These are phyloP conservation scores for Amphicarpaea edgeworthii DNA, from an alignment of 306 rosid species.

Conservation along the genomic window DNA sequence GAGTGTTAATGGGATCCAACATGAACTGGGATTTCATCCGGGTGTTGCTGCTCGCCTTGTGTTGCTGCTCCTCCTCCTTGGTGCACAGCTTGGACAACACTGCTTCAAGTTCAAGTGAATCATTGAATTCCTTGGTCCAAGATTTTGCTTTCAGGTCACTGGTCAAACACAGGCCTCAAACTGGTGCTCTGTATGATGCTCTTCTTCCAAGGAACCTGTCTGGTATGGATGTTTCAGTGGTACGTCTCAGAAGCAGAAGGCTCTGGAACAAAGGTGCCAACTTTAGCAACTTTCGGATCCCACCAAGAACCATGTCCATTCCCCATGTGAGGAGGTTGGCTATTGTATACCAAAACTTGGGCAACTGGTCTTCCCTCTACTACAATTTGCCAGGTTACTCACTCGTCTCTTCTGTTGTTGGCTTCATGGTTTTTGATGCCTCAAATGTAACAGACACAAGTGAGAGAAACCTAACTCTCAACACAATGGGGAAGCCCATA, in stretches of 20 bases:
- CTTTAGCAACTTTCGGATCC: constrained; percentile 68
- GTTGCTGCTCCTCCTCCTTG: constrained; percentile 46
- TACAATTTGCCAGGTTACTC: constrained; percentile 68
- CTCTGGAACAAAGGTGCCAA: constrained; percentile 84
- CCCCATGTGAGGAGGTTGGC: constrained; percentile 83
- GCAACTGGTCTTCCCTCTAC: constrained; percentile 75
- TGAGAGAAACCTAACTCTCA: constrained; percentile 59
- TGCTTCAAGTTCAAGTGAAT: constrained; percentile 42
- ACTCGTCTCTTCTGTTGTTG: constrained; percentile 71
- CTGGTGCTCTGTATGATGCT: constrained; percentile 69
- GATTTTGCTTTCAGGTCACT: constrained; percentile 64
- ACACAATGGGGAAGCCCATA: constrained; percentile 67
- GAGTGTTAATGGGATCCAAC: constrained; percentile 42
- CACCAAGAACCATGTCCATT: constrained; percentile 71
- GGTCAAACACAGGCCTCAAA: constrained; percentile 62
- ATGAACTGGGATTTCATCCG: constrained; percentile 53
- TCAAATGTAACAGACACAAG: constrained; percentile 58
- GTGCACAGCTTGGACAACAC: constrained; percentile 52
- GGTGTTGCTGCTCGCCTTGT: constrained; percentile 44
- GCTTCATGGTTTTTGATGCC: constrained; percentile 84
- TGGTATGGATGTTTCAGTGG: constrained; percentile 70
- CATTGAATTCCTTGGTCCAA: constrained; percentile 65
- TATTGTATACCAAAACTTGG: constrained; percentile 73
- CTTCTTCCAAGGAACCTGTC: constrained; percentile 70
- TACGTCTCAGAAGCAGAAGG: constrained; percentile 72